Base-by-base conservation (phyloP, 164 flowering plant genomes). In the Aristolochia fimbriata region DNA sequence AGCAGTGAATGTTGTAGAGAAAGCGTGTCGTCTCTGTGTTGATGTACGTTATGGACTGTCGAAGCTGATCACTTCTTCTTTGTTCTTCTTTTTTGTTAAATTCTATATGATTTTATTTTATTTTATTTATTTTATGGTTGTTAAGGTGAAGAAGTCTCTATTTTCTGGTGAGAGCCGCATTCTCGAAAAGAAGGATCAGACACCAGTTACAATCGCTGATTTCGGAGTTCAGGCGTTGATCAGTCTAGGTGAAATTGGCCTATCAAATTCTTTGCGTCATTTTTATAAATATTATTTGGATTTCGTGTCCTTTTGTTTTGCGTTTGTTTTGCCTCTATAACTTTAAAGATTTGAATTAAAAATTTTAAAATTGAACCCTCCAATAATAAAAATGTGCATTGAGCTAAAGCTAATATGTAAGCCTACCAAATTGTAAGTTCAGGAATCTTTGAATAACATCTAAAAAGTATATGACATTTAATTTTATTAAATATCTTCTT, bases 171-270 rank as follows among this genome's bases (percentile, higher is more conserved):
- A 83, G 67, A 82, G 82, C 6, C 54, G 78, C 47, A 64, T 86
- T 62, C 57, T 92, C 15, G 84, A 87, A 52, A 92, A 92, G 83
- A 80, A 65, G 11, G 93, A 89, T 61, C 83, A 81, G 62, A 81
- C 98, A 20, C 96, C 93, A 0, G 96, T 87, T 30, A 92, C 98
- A 0, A 72, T 87, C 17, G 96, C 98, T 0, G 98, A 92, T 79
- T 92, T 92, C 58, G 85, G 97, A 24, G 96, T 89, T 21, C 96
- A 92, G 67, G 98, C 96, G 50, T 70, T 92, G 8, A 68, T 89
- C 58, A 92, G 96, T 73, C 76, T 89, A 57, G 96, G 98, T 89
- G 80, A 70, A 65, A 50, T 7, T 37, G 1, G 12, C 43, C 9
- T 37, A 37, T 37, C 43, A 10, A 37, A 37, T 10, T 6, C 8